Evolutionary conservation across 75 land plant genomes (phyloP).

Genomic region (Pinus taeda): DNA sequence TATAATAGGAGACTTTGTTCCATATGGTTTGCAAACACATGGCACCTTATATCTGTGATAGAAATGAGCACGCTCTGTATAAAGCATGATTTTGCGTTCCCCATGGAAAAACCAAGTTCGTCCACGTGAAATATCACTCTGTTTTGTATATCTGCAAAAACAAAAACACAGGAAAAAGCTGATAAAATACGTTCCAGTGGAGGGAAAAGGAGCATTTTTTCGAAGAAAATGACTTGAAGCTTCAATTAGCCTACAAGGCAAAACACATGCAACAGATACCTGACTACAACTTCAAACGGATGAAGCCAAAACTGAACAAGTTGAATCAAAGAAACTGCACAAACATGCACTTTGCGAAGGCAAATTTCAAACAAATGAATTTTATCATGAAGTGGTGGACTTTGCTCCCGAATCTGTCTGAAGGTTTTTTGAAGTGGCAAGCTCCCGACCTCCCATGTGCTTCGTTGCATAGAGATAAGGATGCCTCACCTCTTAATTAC

Average conservation of each 20-base stretch:
- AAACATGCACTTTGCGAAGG: neutral
- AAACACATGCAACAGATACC: neutral
- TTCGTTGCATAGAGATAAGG: too few relatives aligned
- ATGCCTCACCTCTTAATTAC: too few relatives aligned
- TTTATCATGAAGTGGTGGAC: too few relatives aligned
- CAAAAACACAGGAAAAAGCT: too few relatives aligned
- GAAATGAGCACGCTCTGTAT: constrained; percentile 92
- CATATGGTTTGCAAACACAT: neutral
- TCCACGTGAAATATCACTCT: constrained; percentile 86
- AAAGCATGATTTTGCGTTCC: constrained; percentile 75
- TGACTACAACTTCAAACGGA: neutral
- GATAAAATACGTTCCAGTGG: neutral
- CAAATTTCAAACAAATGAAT: neutral
- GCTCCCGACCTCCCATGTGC: too few relatives aligned
- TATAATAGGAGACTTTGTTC: neutral
- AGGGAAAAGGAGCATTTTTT: neutral
- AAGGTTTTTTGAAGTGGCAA: too few relatives aligned
- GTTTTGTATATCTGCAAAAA: constrained; percentile 64
- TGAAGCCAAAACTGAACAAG: neutral
- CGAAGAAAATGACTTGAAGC: neutral
- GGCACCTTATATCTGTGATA: constrained; percentile 89
- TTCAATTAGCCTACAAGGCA: neutral
- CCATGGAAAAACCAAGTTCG: constrained; percentile 85
- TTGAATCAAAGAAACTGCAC: neutral
- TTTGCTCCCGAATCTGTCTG: too few relatives aligned